Conservation (phyloP, 345 rosid genomes). For the Ceriops tagal region DNA sequence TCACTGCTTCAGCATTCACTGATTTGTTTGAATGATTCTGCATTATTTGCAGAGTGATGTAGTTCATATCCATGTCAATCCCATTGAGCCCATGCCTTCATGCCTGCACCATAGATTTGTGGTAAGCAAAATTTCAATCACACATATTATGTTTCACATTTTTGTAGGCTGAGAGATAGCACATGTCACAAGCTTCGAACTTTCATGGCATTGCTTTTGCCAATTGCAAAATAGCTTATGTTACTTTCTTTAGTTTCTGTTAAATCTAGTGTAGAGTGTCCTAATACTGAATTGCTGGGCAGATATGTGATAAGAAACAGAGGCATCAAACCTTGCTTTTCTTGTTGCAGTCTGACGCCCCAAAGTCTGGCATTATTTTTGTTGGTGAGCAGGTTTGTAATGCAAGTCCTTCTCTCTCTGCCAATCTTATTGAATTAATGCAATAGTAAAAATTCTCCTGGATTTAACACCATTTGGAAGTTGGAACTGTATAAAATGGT, state of each 20-base stretch:
- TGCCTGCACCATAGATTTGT: slow-evolving; percentile 64
- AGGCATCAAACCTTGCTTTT: slow-evolving; percentile 56
- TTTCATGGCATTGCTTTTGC: neutral
- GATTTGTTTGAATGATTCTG: slow-evolving; percentile 12
- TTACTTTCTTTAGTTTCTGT: neutral
- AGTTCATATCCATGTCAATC: slow-evolving; percentile 67
- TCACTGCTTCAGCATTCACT: slow-evolving; percentile 7
- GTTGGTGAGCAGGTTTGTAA: slow-evolving; percentile 74
- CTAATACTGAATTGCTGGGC: slow-evolving; percentile 18
- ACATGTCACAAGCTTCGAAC: neutral
- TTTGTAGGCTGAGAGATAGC: neutral
- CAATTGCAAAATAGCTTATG: neutral
- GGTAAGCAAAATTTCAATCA: slow-evolving; percentile 36
- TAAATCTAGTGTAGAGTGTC: neutral
- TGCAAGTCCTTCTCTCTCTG: slow-evolving; percentile 2
- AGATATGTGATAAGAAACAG: slow-evolving; percentile 50
- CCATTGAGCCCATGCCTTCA: slow-evolving; percentile 71
- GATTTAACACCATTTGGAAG: neutral
- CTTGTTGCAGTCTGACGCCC: slow-evolving; percentile 56
- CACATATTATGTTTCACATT: neutral
- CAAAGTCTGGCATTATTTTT: slow-evolving; percentile 70
- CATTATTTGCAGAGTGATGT: slow-evolving; percentile 53
- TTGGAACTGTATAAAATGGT: neutral
- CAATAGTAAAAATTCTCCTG: no score
- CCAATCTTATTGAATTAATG: no score